A percentile compares a stretch with the other conserved stretches of the same genome.
Evolutionary conservation across 495 filamentous ascomycete genomes (phyloP).

Genomic region (Delitschia confertaspora): DNA sequence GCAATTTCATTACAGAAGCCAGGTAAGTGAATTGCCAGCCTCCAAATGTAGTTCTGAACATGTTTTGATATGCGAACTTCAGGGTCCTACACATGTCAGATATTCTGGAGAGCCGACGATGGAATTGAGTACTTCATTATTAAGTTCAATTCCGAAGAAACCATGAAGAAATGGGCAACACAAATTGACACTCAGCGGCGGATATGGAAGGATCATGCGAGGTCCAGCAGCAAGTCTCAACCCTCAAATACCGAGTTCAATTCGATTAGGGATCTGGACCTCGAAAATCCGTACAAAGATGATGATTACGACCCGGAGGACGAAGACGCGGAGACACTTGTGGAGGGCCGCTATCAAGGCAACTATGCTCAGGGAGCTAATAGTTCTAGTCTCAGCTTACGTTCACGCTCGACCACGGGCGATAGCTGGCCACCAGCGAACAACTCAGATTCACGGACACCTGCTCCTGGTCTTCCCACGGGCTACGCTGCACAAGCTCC

Average conservation of each 20-base stretch:
- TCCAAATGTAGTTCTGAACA: conserved; percentile 1
- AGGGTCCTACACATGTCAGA: conserved; percentile 91
- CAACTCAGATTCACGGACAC: conserved; percentile 42
- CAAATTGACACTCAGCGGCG: conserved; percentile 53
- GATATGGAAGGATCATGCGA: conserved; percentile 36
- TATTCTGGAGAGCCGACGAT: conserved; percentile 97
- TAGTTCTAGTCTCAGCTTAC: conserved; percentile 67
- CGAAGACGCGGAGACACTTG: conserved; percentile 32
- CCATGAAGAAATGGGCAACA: conserved; percentile 80
- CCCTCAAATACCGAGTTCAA: conserved; percentile 66
- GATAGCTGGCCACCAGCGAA: conserved; percentile 51
- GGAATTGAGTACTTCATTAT: conserved; percentile 96
- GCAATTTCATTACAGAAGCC: conserved; percentile 73
- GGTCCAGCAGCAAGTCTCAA: conserved; percentile 46
- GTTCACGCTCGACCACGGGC: conserved; percentile 69
- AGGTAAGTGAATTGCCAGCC: conserved; percentile 44
- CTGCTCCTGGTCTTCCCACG: conserved; percentile 61
- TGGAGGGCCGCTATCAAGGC: conserved; percentile 30
- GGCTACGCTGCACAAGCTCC: conserved; percentile 43
- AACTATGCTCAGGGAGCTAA: conserved; percentile 39
- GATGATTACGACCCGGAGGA: conserved; percentile 62
- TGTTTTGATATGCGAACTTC: too few species aligned
- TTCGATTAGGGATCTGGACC: conserved; percentile 60
- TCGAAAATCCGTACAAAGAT: conserved; percentile 71
- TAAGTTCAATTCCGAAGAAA: conserved; percentile 79